Base-by-base conservation (phyloP, 2,329 filamentous ascomycete genomes). In the Tolypocladium capitatum region DNA sequence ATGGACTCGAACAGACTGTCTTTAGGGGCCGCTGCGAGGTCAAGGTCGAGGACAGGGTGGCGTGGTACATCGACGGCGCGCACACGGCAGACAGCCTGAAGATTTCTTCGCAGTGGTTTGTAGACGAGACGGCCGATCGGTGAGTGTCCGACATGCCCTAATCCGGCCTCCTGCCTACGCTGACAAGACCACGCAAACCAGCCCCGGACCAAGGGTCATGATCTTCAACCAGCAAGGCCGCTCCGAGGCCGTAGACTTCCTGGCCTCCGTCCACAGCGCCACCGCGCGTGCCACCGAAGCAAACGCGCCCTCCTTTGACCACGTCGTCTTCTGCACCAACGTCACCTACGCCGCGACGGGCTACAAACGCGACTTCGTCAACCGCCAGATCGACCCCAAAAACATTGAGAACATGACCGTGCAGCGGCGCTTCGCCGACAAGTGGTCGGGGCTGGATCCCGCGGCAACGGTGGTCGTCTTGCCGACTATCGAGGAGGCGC, bases 71-170 rank as follows among this genome's bases (percentile, higher is more conserved):
- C 20, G 92, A 98, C 60, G 90, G 92, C 9, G 92, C 89, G 2
- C 92, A 98, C 65, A 98, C 91, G 0, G 73, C 84, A 4, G 91
- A 97, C 60, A 96, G 89, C 61, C 83, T 98, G 47, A 78, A 84
- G 53, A 76, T 87, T 54, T 87, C 88, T 5, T 83, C 83, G 0
- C 76, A 78, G 52, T 96, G 90, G 90, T 97, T 95, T 59, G 77
- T 80, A 2, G 63, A 64, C 10, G 71, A 76, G 56, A 68, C 60
- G n/a, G 58, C 62, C 30, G 51, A 50, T 43, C 58, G 56, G 62
- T 63, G 58, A 48, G 60, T 42, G n/a, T 20, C 20, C 16, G 24
- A 24, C 5, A 5, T 8, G 13, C 9, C n/a, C 20, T 11, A 11
- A 42, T 13, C 11, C n/a, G 2, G 3, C 8, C 24, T 2, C 14